Conservation (phyloP, 192 early-diverging fungal species). For the Coemansia sp. region DNA sequence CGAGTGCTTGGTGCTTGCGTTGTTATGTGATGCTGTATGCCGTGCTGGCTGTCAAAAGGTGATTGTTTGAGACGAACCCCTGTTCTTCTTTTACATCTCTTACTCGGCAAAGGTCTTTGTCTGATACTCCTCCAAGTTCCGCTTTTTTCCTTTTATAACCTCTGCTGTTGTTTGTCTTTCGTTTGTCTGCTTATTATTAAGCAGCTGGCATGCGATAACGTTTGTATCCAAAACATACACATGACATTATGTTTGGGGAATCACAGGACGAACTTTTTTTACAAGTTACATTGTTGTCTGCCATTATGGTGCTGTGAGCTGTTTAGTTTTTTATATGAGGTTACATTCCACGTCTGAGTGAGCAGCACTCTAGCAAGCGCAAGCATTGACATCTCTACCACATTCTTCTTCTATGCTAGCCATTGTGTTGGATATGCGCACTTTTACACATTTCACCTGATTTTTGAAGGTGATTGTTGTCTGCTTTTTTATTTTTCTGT, state of each 20-base stretch:
- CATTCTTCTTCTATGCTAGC: background rate
- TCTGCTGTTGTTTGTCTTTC: background rate
- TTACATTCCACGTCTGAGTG: background rate
- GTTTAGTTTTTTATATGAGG: background rate
- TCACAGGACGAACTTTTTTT: background rate
- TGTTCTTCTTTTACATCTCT: no score
- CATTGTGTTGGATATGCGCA: constrained; percentile 14
- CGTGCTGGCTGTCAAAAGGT: no score
- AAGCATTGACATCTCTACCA: background rate
- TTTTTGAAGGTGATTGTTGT: background rate
- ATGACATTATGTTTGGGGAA: background rate
- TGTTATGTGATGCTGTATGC: no score
- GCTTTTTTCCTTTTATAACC: background rate
- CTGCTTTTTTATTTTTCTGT: background rate
- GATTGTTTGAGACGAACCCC: no score
- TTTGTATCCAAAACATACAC: background rate
- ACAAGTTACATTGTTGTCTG: background rate
- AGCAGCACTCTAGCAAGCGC: background rate
- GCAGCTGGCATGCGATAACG: background rate
- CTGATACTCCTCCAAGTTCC: background rate
- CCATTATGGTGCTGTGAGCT: background rate
- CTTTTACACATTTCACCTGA: constrained; percentile 25
- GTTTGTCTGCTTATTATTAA: background rate
- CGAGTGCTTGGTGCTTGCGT: background rate
- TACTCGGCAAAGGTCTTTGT: background rate